phyloP scores from a whole-genome alignment of 495 filamentous ascomycete species.

The Bathelium albidoporum region DNA sequence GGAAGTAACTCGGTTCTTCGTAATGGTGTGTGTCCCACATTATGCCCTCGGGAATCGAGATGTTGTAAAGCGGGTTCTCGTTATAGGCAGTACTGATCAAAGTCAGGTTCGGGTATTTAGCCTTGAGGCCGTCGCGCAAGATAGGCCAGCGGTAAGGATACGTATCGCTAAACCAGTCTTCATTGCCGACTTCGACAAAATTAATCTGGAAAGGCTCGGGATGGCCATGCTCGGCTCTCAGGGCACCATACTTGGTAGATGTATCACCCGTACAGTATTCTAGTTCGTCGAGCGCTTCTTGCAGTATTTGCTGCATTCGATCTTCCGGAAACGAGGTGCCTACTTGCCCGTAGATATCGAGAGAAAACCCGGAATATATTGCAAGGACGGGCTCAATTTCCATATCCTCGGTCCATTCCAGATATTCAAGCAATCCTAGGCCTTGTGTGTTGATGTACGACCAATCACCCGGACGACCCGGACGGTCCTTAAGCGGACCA shows the following conservation, averaged over 20 bases:
- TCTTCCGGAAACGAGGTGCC: conserved; percentile 7
- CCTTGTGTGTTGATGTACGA: conserved; percentile 34
- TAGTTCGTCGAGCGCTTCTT: conserved; percentile 23
- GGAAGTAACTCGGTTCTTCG: conserved; percentile 7
- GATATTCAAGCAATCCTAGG: conserved; percentile 44
- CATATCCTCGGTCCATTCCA: conserved; percentile 57
- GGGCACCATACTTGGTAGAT: conserved; percentile 33
- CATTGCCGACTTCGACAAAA: conserved; percentile 47
- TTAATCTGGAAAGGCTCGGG: conserved; percentile 39
- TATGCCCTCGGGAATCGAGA: conserved; percentile 33
- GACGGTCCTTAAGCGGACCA: conserved; percentile 51
- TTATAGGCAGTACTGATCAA: conserved; percentile 32
- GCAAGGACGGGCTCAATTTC: conserved; percentile 44
- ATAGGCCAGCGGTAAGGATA: conserved; percentile 39
- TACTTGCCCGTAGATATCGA: conserved; percentile 28
- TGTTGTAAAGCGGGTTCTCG: conserved; percentile 19
- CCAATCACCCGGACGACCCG: conserved; percentile 53
- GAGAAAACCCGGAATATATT: conserved; percentile 53
- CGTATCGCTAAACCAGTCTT: conserved; percentile 39
- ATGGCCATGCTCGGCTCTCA: conserved; percentile 39
- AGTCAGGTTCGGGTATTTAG: conserved; percentile 41
- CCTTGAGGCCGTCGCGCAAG: conserved; percentile 40
- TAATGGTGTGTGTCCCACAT: conserved; percentile 29
- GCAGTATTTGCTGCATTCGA: conserved; percentile 18
- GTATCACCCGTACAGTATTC: conserved; percentile 22